A percentile compares a stretch with the other conserved stretches of the same genome.
These are phyloP conservation scores for Cercospora citrullina DNA, from an alignment of 2,329 filamentous ascomycete species.

Conservation along the genomic window DNA sequence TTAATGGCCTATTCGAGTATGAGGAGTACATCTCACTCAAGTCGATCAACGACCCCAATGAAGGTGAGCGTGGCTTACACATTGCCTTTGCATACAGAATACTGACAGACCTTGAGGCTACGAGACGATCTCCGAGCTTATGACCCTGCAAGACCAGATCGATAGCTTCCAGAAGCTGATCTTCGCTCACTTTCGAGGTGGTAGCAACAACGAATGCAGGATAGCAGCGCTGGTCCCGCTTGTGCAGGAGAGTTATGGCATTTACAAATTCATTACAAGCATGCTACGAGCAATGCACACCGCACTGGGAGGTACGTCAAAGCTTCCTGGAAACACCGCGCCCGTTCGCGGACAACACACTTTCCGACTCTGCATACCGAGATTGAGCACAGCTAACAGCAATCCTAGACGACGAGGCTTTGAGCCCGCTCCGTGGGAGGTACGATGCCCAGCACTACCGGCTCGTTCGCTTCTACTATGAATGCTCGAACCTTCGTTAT, in stretches of 20 bases:
- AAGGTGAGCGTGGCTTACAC: conserved; percentile 45
- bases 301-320: conserved; percentile 65
- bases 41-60: conserved; percentile 97
- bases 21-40: conserved; percentile 98
- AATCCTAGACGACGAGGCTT: conserved; percentile 69
- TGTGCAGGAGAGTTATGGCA: conserved; percentile 97
- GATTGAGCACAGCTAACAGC: background rate
- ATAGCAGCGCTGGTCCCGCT: conserved; percentile 91
- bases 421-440: conserved; percentile 80
- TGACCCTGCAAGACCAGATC: conserved; percentile 96
- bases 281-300: conserved; percentile 97
- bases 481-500: conserved; percentile 96
- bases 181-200: conserved; percentile 91
- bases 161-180: conserved; percentile 98
- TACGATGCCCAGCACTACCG: conserved; percentile 97
- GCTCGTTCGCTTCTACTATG: conserved; percentile 96
- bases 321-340: background rate
- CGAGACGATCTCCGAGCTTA: conserved; percentile 94
- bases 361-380: background rate
- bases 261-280: conserved; percentile 99
- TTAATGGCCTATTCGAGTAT: conserved; percentile 98
- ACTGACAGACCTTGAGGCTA: conserved; percentile 56
- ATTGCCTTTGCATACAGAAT: background rate
- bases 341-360: background rate
- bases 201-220: conserved; percentile 92